Base-by-base conservation (phyloP, 139 green algal species). In the Ettlia oleoabundans region DNA sequence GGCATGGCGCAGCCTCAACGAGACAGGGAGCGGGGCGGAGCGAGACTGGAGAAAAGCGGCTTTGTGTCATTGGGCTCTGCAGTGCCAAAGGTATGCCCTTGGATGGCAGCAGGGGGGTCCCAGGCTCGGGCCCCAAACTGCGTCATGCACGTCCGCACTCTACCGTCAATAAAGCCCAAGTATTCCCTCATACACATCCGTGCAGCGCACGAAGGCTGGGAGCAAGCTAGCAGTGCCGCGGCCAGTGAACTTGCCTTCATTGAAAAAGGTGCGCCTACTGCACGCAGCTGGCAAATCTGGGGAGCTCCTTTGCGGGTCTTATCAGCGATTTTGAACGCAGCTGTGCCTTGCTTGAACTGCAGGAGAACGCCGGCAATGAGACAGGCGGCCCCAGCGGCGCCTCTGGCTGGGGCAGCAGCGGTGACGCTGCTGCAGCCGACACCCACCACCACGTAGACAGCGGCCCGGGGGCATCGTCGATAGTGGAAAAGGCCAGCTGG, bases 341-440 rank as follows among this genome's bases (percentile, higher is more conserved):
- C 38, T 35, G 24, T 9, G 26, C 18, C 22, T 35, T 30, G 1
- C 13, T 9, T 42, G 15, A 38, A 43, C 37, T 77, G 71, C 85
- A 96, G 93, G 93, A 96, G 72, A 92, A 96, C 71, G 90, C 91
- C 21, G 93, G 92, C 22, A 94, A 93, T 68, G 92, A 95, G 69
- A 87, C 92, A 26, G 92, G 32, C 41, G 22, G 37, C 75, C 73
- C 72, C 62, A 81, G 18, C 80, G 35, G 37, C 24, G 86, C 55
- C 33, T n/a, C n/a, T n/a, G 71, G 41, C 67, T 72, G 53, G 62
- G 18, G 38, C 28, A 53, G 38, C 28, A 62, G 28, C 58, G 75
- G 40, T 28, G 15, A 22, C 7, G 58, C 38, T 68, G 85, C 82
- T 63, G 68, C 66, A 9, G 58, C 18, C 28, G 47, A 67, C 2